A percentile compares a stretch with the other conserved stretches of the same genome.
phyloP scores from a whole-genome alignment of 2,329 filamentous ascomycete genomes.

The Dactylonectria macrodidyma region DNA sequence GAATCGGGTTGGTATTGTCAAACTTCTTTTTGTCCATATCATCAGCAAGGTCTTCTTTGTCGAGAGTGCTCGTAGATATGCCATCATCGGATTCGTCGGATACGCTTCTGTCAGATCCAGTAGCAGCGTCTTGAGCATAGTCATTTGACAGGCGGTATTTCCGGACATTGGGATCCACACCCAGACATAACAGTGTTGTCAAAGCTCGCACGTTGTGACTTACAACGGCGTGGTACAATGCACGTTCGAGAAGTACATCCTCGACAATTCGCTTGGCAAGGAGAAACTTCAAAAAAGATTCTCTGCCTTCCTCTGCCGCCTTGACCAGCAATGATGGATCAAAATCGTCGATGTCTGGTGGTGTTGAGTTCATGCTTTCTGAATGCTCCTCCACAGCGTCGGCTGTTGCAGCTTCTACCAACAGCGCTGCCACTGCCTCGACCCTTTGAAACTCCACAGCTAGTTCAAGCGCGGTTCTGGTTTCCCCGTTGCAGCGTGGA shows the following conservation, averaged over 20 bases:
- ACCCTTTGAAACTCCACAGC: neutral
- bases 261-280: neutral
- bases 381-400: accelerated
- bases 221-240: neutral
- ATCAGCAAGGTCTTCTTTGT: too few relatives aligned
- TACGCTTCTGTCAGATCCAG: too few relatives aligned
- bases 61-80: neutral
- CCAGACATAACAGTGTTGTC: neutral
- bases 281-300: neutral
- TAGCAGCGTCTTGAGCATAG: neutral
- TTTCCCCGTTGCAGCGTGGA: neutral
- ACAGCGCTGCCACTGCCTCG: neutral
- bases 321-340: neutral
- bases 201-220: neutral
- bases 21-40: neutral
- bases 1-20: neutral
- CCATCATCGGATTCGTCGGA: neutral
- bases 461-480: neutral
- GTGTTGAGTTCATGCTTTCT: neutral
- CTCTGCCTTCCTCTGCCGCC: neutral
- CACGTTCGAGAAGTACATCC: neutral
- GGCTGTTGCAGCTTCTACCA: neutral
- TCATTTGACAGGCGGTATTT: neutral
- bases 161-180: neutral
- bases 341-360: neutral